Base-by-base conservation (phyloP, 2,329 filamentous ascomycete genomes). In the Corinectria fuckeliana region DNA sequence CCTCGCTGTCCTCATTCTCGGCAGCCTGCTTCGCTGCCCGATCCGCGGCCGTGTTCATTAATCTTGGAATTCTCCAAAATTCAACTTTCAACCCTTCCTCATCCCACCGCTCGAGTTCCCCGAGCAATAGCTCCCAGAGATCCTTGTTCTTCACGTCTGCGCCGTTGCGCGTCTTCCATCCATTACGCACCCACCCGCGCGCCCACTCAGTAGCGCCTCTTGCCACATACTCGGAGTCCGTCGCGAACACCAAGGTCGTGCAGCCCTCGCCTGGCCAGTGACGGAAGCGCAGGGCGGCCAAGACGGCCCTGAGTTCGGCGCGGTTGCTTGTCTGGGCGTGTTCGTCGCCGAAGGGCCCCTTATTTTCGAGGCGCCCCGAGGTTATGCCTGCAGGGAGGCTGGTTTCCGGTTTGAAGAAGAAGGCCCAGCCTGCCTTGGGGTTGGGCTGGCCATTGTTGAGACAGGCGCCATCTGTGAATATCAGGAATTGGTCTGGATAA, bases 41-140 rank as follows among this genome's bases (percentile, higher is more conserved):
- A 63, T 82, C 79, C 1, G 81, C 82, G 28, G 62, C 59, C 0
- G 36, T 50, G 63, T 84, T 85, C 69, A 66, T 76, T n/a, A 76
- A 71, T 44, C 78, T 73, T 5, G 76, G 76, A 26, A 85, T 81
- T 48, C 65, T 72, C 82, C 82, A 85, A 63, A 85, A 80, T 48
- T 74, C 52, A 20, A 85, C 70, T 4, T 64, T 57, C 23, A 81
- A 32, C 0, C 77, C 77, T 0, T 36, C 0, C 0, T 67, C 66
- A 3, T 71, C n/a, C 10, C 44, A 61, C 18, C 59, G 53, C 63
- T 80, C 77, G 2, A 77, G 60, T 52, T 80, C 75, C 0, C 73
- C 74, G 5, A 84, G 70, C 7, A 86, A 69, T 32, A 70, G 60
- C 69, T 84, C 72, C 82, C 85, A 87, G 11, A 86, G 64, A 65